phyloP scores from a whole-genome alignment of 441 rosid genomes.

The Hypseocharis bilobata region DNA sequence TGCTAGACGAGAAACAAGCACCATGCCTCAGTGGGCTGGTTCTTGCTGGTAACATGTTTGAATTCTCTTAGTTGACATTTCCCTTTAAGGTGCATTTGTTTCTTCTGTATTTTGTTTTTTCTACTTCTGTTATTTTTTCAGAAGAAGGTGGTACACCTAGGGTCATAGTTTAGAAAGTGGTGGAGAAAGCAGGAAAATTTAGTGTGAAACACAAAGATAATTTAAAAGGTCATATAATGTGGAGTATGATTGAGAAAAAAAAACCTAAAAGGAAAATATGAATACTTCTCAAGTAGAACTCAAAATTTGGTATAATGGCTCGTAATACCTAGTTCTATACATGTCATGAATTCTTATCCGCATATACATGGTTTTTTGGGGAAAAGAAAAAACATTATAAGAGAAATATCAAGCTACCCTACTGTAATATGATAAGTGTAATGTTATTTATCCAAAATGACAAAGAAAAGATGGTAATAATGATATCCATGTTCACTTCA shows the following conservation, averaged over 20 bases:
- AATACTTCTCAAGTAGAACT: not conserved
- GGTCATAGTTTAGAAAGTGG: not conserved
- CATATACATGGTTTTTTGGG: no score
- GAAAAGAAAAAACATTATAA: no score
- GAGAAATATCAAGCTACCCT: no score
- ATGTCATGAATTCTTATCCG: no score
- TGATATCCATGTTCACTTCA: not conserved
- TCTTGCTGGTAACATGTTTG: constrained; percentile 75
- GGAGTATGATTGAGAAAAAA: not conserved
- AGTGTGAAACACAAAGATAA: no score
- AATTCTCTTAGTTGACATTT: constrained; percentile 1
- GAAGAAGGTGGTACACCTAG: not conserved
- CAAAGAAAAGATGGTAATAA: not conserved
- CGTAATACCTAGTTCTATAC: no score
- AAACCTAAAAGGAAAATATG: constrained; percentile 1
- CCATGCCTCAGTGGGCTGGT: constrained; percentile 99
- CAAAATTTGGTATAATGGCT: not conserved
- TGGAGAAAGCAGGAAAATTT: not conserved
- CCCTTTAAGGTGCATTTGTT: not conserved
- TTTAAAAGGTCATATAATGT: no score
- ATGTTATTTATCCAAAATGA: not conserved
- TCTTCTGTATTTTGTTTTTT: not conserved
- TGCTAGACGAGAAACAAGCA: constrained; percentile 84
- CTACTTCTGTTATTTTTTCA: not conserved
- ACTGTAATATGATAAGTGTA: not conserved